Conservation (phyloP, 371 early-diverging fungal genomes). For the Saksenaea oblongispora region DNA sequence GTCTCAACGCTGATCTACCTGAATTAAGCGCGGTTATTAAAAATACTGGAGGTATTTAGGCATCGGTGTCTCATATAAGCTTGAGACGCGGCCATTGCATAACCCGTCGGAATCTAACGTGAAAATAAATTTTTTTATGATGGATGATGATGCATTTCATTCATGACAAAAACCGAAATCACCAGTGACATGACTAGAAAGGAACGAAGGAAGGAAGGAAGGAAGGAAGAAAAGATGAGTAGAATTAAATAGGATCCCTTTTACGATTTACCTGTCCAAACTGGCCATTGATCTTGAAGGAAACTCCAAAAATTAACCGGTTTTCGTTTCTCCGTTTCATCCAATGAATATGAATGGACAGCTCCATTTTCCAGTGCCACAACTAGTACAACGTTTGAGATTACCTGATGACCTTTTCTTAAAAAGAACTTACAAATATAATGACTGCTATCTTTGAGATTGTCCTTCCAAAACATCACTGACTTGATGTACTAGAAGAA, state of each 20-base stretch:
- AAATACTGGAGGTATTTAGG: no score
- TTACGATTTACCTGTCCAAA: conserved; percentile 14
- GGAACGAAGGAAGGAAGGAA: background rate
- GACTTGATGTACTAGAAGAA: background rate
- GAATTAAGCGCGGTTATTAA: no score
- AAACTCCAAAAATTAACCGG: conserved; percentile 13
- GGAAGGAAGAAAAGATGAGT: no score
- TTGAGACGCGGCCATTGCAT: no score
- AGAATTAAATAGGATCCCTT: no score
- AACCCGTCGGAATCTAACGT: no score
- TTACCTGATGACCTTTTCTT: background rate
- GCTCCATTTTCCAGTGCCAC: conserved; percentile 17
- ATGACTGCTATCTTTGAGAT: background rate
- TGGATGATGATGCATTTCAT: conserved; percentile 16
- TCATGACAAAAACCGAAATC: conserved; percentile 16
- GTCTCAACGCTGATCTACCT: no score
- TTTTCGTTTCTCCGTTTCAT: conserved; percentile 11
- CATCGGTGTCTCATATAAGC: no score
- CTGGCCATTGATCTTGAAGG: conserved; percentile 13
- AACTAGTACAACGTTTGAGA: conserved; percentile 6
- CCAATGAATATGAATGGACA: conserved; percentile 17
- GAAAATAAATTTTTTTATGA: background rate
- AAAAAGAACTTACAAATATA: conserved; percentile 12
- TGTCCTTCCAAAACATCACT: conserved; percentile 12
- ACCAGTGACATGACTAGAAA: conserved; percentile 20